These are phyloP conservation scores for Tetrapisispora iriomotensis DNA, from an alignment of 805 yeast genomes.

Conservation along the genomic window DNA sequence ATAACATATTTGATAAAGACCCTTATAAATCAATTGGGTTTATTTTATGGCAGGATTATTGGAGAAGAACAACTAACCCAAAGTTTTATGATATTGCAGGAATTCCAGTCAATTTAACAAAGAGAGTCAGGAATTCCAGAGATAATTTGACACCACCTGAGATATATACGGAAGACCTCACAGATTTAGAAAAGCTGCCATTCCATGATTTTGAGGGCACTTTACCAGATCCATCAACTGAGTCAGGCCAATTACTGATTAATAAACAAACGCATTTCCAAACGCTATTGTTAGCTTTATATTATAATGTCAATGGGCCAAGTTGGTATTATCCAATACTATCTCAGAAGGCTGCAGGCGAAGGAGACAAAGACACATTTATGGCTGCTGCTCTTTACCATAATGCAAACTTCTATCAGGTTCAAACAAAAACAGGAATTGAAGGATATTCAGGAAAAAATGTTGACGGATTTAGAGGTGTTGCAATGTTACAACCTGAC, in stretches of 20 bases:
- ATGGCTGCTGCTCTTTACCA: slow-evolving; percentile 50
- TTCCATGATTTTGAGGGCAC: slow-evolving; percentile 55
- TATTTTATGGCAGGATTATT: slow-evolving; percentile 77
- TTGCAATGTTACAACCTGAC: slow-evolving; percentile 69
- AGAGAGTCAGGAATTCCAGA: slow-evolving; percentile 29
- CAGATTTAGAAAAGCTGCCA: slow-evolving; percentile 30
- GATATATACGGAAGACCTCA: slow-evolving; percentile 11
- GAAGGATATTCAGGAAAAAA: slow-evolving; percentile 30
- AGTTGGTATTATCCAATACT: slow-evolving; percentile 56
- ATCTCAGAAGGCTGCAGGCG: slow-evolving; percentile 70
- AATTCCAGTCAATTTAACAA: slow-evolving; percentile 34
- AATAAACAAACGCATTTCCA: slow-evolving; percentile 51
- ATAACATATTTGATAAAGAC: slow-evolving; percentile 44
- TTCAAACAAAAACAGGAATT: slow-evolving; percentile 29
- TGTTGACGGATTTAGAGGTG: slow-evolving; percentile 40
- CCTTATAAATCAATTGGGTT: slow-evolving; percentile 45
- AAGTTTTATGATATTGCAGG: slow-evolving; percentile 60
- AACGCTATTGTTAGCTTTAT: slow-evolving; percentile 49
- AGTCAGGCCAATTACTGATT: slow-evolving; percentile 61
- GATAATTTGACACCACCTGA: slow-evolving; percentile 29
- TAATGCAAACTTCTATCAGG: slow-evolving; percentile 41
- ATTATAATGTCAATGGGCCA: slow-evolving; percentile 63
- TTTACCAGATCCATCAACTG: slow-evolving; percentile 60
- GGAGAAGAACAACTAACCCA: slow-evolving; percentile 79
- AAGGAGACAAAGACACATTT: slow-evolving; percentile 74